Base-by-base conservation (phyloP, 345 rosid species). In the Brassica carinata region DNA sequence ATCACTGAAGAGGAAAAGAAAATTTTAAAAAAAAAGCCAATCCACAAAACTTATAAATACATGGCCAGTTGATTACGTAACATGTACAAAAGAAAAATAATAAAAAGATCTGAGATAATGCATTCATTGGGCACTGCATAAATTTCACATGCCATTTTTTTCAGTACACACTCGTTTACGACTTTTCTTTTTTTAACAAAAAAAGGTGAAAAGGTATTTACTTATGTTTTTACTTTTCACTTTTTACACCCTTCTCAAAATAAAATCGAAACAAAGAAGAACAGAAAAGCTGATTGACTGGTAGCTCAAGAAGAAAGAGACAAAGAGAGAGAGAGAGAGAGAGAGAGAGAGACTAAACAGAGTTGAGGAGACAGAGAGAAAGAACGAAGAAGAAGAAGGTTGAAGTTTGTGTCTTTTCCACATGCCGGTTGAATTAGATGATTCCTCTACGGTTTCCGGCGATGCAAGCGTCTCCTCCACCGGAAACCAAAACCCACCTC, bases 401-500 rank as follows among this genome's bases (percentile, higher is more conserved):
- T 10, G n/a, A 64, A 53, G 15, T 40, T 64, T 30, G 58, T 33
- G 19, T 33, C 15, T 45, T n/a, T 36, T 14, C 14, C n/a, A 53
- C 63, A 95, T 90, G 94, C 92, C 91, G 70, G 90, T 83, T 18
- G 99, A 93, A 67, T 80, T 89, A 71, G 99, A 93, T 83, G 92
- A 88, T 65, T 93, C 97, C 63, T 92, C 99, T n/a, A 89, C 98
- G 0, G 96, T 91, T 79, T 96, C 98, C 78, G 99, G 97, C 5
- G 99, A 93, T 82, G 97, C 93, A 17, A 95, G 99, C 72, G 92
- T 89, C 73, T 91, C 93, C 5, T 95, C 97, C 58, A 83, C 96
- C 76, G 93, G 97, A 65, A 86, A 87, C 81, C 90, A 87, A 66
- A 86, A 75, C 29, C 88, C 87, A 30, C 88, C 89, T 19, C 87